Base-by-base conservation (phyloP, 2,329 filamentous ascomycete species). In the Geosmithia flava region DNA sequence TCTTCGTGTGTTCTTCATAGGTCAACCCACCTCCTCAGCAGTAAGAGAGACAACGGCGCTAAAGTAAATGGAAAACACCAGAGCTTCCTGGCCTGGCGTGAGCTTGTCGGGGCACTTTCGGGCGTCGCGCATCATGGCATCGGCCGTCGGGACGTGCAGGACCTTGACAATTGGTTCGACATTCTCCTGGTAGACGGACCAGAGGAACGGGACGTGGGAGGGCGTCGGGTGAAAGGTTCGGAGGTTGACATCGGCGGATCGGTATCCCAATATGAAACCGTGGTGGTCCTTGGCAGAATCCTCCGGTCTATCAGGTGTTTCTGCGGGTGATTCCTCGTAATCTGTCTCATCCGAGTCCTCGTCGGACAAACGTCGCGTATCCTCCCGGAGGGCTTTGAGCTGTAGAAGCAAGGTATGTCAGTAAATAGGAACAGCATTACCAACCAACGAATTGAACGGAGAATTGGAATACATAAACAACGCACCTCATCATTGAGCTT, bases 111-210 rank as follows among this genome's bases (percentile, higher is more conserved):
- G 67, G 48, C 80, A 76, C 40, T 71, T 72, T 37, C 78, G 71
- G 1, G 81, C 71, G n/a, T 78, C 71, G 17, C 80, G 71, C 39
- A 88, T 72, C 1, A 78, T 68, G 27, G 73, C 72, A 49, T 78
- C 77, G 59, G 81, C 75, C 2, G 80, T 80, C 0, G 83, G 85
- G 0, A 84, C 68, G 58, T 90, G 85, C 7, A 88, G 58, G 13
- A 88, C 69, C 59, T 87, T 88, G 55, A 85, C 70, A 10, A 88
- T 62, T 0, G 84, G 81, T 55, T 89, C 83, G 8, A 89, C 83
- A 47, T 85, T 87, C 53, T 87, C 81, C 52, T 81, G 75, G 62
- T 79, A 89, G 11, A 81, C 71, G 46, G 80, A 74, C 84, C 85
- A 88, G 48, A 87, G 77, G 45, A 77, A 76, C 0, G 72, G 72